phyloP scores from a whole-genome alignment of 805 yeast species.

The Starmerella floris region DNA sequence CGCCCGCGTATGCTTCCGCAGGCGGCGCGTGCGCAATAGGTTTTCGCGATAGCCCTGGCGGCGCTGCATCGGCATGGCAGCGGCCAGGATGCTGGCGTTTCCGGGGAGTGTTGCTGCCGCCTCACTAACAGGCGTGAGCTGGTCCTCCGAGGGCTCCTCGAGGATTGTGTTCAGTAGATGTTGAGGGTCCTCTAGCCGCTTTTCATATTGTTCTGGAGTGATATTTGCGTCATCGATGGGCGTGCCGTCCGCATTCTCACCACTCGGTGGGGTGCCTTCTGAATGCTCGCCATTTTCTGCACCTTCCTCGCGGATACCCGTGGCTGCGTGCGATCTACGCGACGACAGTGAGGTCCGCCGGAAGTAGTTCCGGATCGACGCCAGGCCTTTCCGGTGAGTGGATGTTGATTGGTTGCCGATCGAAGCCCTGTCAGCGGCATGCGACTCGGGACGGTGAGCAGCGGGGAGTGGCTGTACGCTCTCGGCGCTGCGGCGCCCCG shows the following conservation, averaged over 20 bases:
- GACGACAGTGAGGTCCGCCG: conserved; percentile 1
- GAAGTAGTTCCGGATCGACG: not conserved
- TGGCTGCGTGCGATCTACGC: not conserved
- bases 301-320: not conserved
- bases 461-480: not conserved
- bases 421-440: conserved; percentile 2
- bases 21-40: conserved; percentile 16
- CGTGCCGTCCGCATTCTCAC: not conserved
- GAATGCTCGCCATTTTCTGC: too few relatives aligned
- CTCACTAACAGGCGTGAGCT: conserved; percentile 16
- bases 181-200: conserved; percentile 16
- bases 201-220: conserved; percentile 8
- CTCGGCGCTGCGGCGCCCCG: not conserved
- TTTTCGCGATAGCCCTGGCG: conserved; percentile 19
- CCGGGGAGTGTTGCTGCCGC: conserved; percentile 14
- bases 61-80: not conserved
- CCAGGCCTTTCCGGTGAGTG: not conserved
- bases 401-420: not conserved
- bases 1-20: conserved; percentile 14
- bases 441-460: not conserved
- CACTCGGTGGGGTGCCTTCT: not conserved
- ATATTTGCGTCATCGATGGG: conserved; percentile 1
- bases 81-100: not conserved
- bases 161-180: conserved; percentile 18
- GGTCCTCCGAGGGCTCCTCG: conserved; percentile 18